phyloP scores from a whole-genome alignment of 2,329 filamentous ascomycete species.

The Xylariomycetidae sp. region DNA sequence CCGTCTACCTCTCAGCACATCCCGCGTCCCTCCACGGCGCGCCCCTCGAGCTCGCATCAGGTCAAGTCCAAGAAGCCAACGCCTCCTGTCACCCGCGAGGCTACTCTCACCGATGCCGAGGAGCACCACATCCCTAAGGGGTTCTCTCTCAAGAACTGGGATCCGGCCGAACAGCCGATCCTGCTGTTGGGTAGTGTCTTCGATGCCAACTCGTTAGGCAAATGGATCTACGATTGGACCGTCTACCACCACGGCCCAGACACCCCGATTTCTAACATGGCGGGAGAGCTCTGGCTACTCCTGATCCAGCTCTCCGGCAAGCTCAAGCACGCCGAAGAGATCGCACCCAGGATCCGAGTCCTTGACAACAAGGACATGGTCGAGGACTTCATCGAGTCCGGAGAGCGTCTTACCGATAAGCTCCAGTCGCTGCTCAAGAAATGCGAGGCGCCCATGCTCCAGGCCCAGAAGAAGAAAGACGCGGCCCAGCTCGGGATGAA shows the following conservation, averaged over 20 bases:
- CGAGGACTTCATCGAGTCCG: constrained; percentile 84
- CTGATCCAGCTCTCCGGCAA: constrained; percentile 92
- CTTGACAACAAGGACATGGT: constrained; percentile 74
- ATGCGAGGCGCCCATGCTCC: constrained; percentile 94
- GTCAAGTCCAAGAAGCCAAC: too few species aligned
- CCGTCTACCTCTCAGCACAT: constrained; percentile 38
- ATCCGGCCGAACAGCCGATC: constrained; percentile 89
- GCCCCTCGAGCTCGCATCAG: constrained; percentile 38
- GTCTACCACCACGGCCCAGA: constrained; percentile 81
- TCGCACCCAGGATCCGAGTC: constrained; percentile 65
- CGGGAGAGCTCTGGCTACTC: constrained; percentile 91
- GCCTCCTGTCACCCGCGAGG: constrained; percentile 32
- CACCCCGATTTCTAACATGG: constrained; percentile 82
- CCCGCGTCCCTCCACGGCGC: constrained; percentile 48
- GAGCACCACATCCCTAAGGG: constrained; percentile 76
- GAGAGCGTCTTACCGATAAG: constrained; percentile 79
- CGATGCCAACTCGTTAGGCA: constrained; percentile 93
- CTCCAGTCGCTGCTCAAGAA: constrained; percentile 83
- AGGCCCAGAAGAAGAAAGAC: constrained; percentile 70
- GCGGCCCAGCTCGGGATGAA: constrained; percentile 78
- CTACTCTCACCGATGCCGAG: constrained; percentile 56
- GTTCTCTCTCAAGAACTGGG: constrained; percentile 98
- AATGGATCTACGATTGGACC: constrained; percentile 99
- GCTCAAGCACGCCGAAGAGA: constrained; percentile 84
- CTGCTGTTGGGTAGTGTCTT: constrained; percentile 93